Percentiles rank a stretch among this genome's conserved stretches.
These are phyloP conservation scores for Aspergillus quadrilineatus DNA, from an alignment of 2,329 filamentous ascomycete species.

Conservation along the genomic window DNA sequence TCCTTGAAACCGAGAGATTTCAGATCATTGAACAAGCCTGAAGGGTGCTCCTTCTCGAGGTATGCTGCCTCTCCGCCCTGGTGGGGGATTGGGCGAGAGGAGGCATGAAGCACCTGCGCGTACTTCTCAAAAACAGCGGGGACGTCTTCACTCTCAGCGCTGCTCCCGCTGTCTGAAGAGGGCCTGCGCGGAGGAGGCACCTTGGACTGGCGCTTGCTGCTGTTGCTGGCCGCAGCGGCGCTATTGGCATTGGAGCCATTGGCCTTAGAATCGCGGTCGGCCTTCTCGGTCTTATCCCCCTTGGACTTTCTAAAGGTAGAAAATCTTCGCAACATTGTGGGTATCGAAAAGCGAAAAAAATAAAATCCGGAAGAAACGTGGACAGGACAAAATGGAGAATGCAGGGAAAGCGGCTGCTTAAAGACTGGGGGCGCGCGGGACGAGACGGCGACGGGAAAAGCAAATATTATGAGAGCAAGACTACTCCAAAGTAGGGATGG, in stretches of 20 bases:
- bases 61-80: constrained; percentile 65
- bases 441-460: constrained; percentile 14
- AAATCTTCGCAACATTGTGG: constrained; percentile 42
- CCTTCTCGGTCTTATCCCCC: constrained; percentile 28
- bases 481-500: neutral
- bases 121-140: constrained; percentile 45
- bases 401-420: constrained; percentile 10
- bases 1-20: constrained; percentile 58
- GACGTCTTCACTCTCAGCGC: constrained; percentile 42
- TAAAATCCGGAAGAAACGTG: constrained; percentile 1
- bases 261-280: constrained; percentile 35
- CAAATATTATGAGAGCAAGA: constrained; percentile 6
- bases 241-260: constrained; percentile 23
- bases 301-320: constrained; percentile 43
- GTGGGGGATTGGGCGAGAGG: constrained; percentile 62
- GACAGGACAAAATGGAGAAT: neutral
- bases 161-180: constrained; percentile 28
- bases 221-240: constrained; percentile 18
- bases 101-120: constrained; percentile 52
- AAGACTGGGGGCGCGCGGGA: constrained; percentile 8
- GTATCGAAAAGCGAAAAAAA: constrained; percentile 3
- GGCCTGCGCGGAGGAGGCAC: constrained; percentile 25
- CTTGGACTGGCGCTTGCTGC: constrained; percentile 37
- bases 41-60: constrained; percentile 50
- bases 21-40: constrained; percentile 58